Base-by-base conservation (phyloP, 768 basidiomycete genomes). In the Russula virescens region DNA sequence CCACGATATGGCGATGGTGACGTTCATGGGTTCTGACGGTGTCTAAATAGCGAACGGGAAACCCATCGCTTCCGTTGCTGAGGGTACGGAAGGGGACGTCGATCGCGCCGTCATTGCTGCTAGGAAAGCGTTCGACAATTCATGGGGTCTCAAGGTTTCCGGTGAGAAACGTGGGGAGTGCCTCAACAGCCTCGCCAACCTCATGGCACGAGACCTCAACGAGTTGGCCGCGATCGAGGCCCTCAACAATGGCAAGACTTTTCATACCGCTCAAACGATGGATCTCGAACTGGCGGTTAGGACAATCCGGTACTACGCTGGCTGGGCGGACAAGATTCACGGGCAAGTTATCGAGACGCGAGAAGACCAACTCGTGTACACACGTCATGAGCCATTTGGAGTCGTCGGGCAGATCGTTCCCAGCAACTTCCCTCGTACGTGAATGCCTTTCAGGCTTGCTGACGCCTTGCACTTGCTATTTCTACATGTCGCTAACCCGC, bases 251-350 rank as follows among this genome's bases (percentile, higher is more conserved):
- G 83, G 83, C 48, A 87, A 87, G 74, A 79, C 81, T 2, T 86
- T 78, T 69, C n/a, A n/a, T n/a, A n/a, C n/a, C n/a, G n/a, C 35
- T 11, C 76, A 73, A 71, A 78, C 84, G 14, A 81, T 76, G 61
- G 72, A 69, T 18, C 73, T 68, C 0, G 89, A 90, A 66, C 70
- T 89, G 2, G 68, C 81, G 0, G 77, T 86, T 61, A 75, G 72
- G 23, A 76, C 77, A 31, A 72, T 93, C 67, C 78, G 83, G 38
- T 96, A 95, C 76, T 98, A 88, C 68, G 90, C 85, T 46, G 94
- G 94, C 19, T 91, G 90, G 86, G 90, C 92, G 23, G 94, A 94
- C 77, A 96, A 95, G 76, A 75, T 88, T 57, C 77, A 80, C 5
- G 91, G 89, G 6, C 82, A 90, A 72, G 84, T 83, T 8, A 85